Evolutionary conservation across 129 eudicot species (phyloP), one percentile per base, ranked within the genome.

Genomic region (Tagetes patula): DNA sequence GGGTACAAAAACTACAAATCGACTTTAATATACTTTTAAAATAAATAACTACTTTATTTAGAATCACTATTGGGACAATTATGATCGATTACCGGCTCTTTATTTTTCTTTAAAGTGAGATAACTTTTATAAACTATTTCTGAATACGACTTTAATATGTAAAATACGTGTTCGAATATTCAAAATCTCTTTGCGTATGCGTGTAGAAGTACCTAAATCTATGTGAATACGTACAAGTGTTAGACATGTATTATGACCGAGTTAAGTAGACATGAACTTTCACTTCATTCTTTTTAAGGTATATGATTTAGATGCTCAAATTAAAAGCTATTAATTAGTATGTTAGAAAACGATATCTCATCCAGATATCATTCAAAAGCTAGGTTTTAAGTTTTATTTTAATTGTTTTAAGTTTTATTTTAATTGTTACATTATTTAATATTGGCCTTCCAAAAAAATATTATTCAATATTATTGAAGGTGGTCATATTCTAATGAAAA

Each of bases 231-330:
- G 70, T 62, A 77, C 70, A 58, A 27, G 36, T 74, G 50, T 65
- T 47, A 43, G 48, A 43, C 9, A 5, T 53, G 14, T 8, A 55
- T n/a, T 32, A 6, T 43, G 48, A 43, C 2, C 10, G 11, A 68
- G 41, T 54, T 62, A 20, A 73, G 70, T 3, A 73, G 47, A 58
- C 39, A 55, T 59, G n/a, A 55, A 49, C 48, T 41, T 38, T 54
- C 80, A 76, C 74, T 32, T 55, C 74, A 42, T 76, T 58, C 80
- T 39, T 75, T 76, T 67, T 67, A n/a, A 42, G 49, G 80, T 53
- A 66, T 56, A 60, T 45, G 80, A 67, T 55, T 55, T 66, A 67
- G 68, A 67, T 55, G 80, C 68, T 67, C 39, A 46, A 76, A 56
- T 76, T 67, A 34, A 76, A 73, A 63, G 69, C 54, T 62, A 73